These are phyloP conservation scores for Trichoderma gamsii DNA, from an alignment of 495 filamentous ascomycete genomes.

Conservation along the genomic window DNA sequence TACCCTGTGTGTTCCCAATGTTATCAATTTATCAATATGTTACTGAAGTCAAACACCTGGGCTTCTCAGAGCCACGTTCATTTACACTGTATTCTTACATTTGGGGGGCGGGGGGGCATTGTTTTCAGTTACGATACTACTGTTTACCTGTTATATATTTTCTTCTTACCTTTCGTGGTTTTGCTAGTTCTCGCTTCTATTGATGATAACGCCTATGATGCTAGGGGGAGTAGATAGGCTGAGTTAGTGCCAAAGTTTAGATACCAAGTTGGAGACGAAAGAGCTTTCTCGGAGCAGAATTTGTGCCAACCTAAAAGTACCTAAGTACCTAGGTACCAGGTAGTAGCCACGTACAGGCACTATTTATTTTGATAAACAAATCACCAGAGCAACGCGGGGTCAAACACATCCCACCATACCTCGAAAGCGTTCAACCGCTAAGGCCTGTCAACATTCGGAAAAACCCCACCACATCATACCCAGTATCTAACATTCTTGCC, in stretches of 20 bases:
- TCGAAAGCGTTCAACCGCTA: background rate
- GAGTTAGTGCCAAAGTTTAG: background rate
- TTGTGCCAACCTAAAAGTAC: background rate
- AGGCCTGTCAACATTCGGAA: background rate
- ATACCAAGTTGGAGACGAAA: background rate
- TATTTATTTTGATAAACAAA: background rate
- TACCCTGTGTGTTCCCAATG: too few relatives aligned
- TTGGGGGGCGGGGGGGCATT: too few relatives aligned
- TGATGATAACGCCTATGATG: background rate
- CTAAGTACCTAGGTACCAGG: too few relatives aligned
- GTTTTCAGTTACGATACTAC: too few relatives aligned
- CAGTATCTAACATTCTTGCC: background rate
- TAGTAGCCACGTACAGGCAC: too few relatives aligned
- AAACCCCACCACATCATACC: background rate
- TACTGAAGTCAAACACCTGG: too few relatives aligned
- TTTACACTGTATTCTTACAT: too few relatives aligned
- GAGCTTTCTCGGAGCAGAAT: background rate
- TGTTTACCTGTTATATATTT: too few relatives aligned
- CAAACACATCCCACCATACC: background rate
- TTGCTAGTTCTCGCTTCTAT: too few relatives aligned
- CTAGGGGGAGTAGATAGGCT: background rate
- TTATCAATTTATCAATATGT: too few relatives aligned
- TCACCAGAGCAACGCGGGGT: conserved; percentile 13
- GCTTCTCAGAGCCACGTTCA: too few relatives aligned
- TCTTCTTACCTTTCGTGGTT: too few relatives aligned